Percentiles rank a stretch among this genome's conserved stretches.
Evolutionary conservation across 73 alveolate genomes (phyloP).

Genomic region (Paramecium octaurelia): DNA sequence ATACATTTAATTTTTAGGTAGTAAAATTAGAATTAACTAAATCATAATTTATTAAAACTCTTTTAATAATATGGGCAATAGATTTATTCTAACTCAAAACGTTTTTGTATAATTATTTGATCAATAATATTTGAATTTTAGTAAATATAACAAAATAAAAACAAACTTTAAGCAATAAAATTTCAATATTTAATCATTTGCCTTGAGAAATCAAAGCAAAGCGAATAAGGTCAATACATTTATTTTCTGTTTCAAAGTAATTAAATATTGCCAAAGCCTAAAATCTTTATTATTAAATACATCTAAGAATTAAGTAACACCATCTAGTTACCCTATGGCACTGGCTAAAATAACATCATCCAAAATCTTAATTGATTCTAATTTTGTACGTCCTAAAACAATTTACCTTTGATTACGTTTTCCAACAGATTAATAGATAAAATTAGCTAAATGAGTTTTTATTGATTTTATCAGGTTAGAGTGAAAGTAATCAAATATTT

Average conservation of each 20-base stretch:
- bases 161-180: too few species aligned
- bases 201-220: background rate
- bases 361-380: background rate
- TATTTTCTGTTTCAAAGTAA: background rate
- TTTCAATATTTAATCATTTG: background rate
- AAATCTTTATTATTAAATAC: background rate
- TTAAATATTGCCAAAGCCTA: background rate
- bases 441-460: background rate
- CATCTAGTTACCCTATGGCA: background rate
- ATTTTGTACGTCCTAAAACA: background rate
- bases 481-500: background rate
- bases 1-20: too few species aligned
- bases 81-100: too few species aligned
- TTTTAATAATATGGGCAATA: too few species aligned
- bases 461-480: background rate
- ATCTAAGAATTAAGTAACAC: background rate
- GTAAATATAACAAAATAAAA: too few species aligned
- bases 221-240: background rate
- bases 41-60: too few species aligned
- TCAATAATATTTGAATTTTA: too few species aligned
- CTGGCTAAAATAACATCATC: background rate
- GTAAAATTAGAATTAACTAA: too few species aligned
- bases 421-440: background rate
- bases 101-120: too few species aligned
- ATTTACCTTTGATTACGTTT: background rate